A percentile compares a stretch with the other conserved stretches of the same genome.
phyloP scores from a whole-genome alignment of 2,329 filamentous ascomycete genomes.

The Ophiostoma triangulosporum region DNA sequence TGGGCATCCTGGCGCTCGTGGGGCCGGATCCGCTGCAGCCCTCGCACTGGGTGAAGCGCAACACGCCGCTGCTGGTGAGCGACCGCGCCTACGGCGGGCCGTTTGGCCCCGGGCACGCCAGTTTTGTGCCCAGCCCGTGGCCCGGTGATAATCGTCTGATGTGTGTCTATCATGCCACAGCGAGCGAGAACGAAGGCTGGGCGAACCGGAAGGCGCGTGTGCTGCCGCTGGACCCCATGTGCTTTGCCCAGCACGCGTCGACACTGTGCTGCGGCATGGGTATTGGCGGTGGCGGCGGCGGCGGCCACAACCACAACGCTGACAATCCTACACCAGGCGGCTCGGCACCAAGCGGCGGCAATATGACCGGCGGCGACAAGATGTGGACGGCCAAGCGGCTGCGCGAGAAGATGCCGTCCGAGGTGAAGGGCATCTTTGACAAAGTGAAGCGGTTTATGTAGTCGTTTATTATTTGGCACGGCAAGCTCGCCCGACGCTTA shows the following conservation, averaged over 20 bases:
- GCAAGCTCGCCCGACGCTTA: too few relatives aligned
- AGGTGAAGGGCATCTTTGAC: neutral
- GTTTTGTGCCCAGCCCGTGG: neutral
- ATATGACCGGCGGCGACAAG: neutral
- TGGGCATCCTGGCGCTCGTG: neutral
- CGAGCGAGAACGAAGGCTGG: neutral
- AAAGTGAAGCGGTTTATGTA: neutral
- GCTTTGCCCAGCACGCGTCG: neutral
- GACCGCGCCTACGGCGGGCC: neutral
- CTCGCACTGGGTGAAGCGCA: neutral
- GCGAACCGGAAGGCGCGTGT: neutral
- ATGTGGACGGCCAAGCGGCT: neutral
- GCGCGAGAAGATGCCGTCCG: neutral
- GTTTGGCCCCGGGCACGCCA: neutral
- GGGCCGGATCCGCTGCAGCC: neutral
- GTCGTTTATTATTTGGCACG: too few relatives aligned
- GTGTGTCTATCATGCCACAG: neutral
- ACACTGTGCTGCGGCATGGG: neutral
- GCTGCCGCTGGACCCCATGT: neutral
- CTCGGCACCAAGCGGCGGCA: neutral
- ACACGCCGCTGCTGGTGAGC: neutral
- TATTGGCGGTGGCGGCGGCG: neutral
- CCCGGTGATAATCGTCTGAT: neutral
- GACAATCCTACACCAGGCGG: neutral
- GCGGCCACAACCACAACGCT: neutral